Base-by-base conservation (phyloP, 805 yeast genomes). In the Cyberlindnera saturnus region DNA sequence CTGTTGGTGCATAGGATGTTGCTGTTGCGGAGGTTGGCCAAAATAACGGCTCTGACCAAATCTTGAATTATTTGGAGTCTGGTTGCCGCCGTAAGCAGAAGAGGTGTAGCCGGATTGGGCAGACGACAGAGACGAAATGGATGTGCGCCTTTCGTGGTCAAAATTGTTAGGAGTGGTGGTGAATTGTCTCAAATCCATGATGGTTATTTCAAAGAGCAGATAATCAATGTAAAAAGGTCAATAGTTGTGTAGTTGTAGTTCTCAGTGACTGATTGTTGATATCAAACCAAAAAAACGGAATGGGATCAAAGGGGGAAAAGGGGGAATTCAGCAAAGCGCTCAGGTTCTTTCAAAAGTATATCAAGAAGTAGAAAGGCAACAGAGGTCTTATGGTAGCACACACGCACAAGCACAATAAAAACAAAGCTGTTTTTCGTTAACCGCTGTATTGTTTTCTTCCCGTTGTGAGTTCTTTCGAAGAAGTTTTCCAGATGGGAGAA, bases 141-240 rank as follows among this genome's bases (percentile, higher is more conserved):
- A 56, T 4, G 59, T 47, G 28, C 59, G 57, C 47, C 59, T 56
- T 41, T 48, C 51, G 32, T 40, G 47, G 38, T 60, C 61, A 50
- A 51, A 46, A 42, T 51, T 53, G 33, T 51, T 56, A 36, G 68
- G 65, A 6, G 66, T 61, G 23, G 63, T 56, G 15, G 67, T 51
- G 46, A 56, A 64, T 48, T 59, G 69, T 59, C 69, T 64, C 44
- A 64, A 51, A 48, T 66, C 69, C 70, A 66, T 65, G 9, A 3
- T 44, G 49, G 39, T n/a, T 16, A 17, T 15, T 33, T 4, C 35
- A 17, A 15, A 19, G 35, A 10, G 4, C 35, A 33, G 28, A 9
- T 23, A 23, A 23, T 23, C 28, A 23, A 23, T 11, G 3, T 10
- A 23, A 23, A 23, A 23, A 23, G 28, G 10, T 9, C 28, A 9